Base-by-base conservation (phyloP, 257 asterid genomes). In the Coffea eugenioides region DNA sequence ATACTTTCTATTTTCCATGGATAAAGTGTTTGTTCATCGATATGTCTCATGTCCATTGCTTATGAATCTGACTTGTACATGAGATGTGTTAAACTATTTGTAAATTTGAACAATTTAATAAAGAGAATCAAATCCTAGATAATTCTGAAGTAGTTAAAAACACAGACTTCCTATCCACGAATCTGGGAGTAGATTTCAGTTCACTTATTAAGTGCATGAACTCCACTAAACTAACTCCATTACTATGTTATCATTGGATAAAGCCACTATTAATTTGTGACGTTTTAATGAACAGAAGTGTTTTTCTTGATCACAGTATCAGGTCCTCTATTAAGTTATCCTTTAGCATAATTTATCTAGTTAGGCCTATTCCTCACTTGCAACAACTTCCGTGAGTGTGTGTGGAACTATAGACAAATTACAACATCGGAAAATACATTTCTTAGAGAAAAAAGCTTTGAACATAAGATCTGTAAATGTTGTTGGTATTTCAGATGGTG, bases 401-500 rank as follows among this genome's bases (percentile, higher is more conserved):
- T 15, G 14, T 56, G 70, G 11, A 23, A 43, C 18, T 3, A 51
- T 15, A 36, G 56, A 51, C 6, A 56, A 27, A 66, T 73, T 45
- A 10, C 25, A 78, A 52, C n/a, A 67, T 16, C 6, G 21, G 25
- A 34, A 34, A 31, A 18, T 3, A 0, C 2, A 8, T 57, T 75
- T 39, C 23, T 9, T 11, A n/a, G 76, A 14, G 76, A n/a, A 15
- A 72, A 49, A 16, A 46, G 11, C 54, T 71, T 48, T 36, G 15
- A 74, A 2, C 46, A 13, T 72, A 36, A 9, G n/a, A 27, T 73
- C 21, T 8, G 27, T 69, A 0, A 57, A 9, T 57, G n/a, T 56
- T 45, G 39, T 41, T 18, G 49, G 4, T 39, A 39, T 45, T 81
- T 79, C 86, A 93, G 99, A 87, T 95, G 99, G 99, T 95, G 99